Evolutionary conservation across 352 stramenopile species (phyloP).

Genomic region (Halophytophthora batemanensis): DNA sequence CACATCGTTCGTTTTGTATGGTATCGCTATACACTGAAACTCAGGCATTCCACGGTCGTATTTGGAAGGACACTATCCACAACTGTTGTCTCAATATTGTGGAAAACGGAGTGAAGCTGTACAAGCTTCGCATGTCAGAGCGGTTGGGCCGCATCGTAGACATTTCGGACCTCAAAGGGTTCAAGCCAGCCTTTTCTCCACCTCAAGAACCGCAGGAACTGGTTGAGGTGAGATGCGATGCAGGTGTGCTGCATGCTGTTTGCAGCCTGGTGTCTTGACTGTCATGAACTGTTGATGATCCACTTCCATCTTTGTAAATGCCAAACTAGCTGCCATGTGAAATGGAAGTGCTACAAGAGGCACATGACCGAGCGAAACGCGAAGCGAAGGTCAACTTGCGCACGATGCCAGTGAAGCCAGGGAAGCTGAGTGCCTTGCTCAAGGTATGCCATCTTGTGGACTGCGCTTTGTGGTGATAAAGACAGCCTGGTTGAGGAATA

Average conservation of each 20-base stretch:
- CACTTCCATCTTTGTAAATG: too few relatives aligned
- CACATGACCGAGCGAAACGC: conserved; percentile 51
- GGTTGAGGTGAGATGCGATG: conserved; percentile 36
- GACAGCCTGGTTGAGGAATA: too few relatives aligned
- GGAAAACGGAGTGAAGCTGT: conserved; percentile 74
- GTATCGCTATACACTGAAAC: not conserved
- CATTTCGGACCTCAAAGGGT: conserved; percentile 59
- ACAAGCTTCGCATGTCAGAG: conserved; percentile 74
- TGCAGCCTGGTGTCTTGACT: not conserved
- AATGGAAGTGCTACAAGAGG: conserved; percentile 34
- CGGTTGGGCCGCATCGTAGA: conserved; percentile 66
- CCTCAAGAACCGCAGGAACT: conserved; percentile 21
- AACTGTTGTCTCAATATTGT: conserved; percentile 82
- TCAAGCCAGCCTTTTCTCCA: conserved; percentile 37
- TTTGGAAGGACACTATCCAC: conserved; percentile 79
- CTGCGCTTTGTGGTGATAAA: not conserved
- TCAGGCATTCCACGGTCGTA: conserved; percentile 57
- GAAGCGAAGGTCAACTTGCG: conserved; percentile 38
- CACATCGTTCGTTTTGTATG: not conserved
- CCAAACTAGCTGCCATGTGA: conserved; percentile 57
- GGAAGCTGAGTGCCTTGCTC: conserved; percentile 59
- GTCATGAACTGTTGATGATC: too few relatives aligned
- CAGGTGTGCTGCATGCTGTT: not conserved
- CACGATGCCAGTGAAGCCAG: conserved; percentile 65
- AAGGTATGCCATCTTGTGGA: conserved; percentile 36